Evolutionary conservation across 78 protist species (phyloP), one percentile per base, ranked within the genome.

Genomic region (Chrysochromulina parva): DNA sequence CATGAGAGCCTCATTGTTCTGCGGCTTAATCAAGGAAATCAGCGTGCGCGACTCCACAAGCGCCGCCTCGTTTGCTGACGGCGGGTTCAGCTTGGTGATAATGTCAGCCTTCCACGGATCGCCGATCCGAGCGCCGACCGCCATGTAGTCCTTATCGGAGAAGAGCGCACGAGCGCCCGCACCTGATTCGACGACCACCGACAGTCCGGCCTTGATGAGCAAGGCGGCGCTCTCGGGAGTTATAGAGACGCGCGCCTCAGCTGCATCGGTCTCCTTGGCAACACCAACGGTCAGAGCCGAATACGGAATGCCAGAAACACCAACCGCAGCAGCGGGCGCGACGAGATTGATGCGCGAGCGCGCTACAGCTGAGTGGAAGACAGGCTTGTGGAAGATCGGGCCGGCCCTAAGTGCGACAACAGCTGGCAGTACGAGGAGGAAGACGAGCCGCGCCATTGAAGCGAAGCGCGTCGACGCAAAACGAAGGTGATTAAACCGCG

Each of bases 201-300:
- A 1, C 47, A 92, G 80, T 10, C 96, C 96, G 20, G 59, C 28
- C 71, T 94, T 94, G 28, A 71, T 28, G 53, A 93, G 78, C 88
- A n/a, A 19, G 47, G 13, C 69, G 28, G 60, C 88, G 0, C 59
- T 71, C 6, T 54, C 59, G 10, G 93, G 92, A 22, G 92, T 53
- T 22, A 26, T 2, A 17, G 94, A 92, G 20, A 94, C 90, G 24
- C 94, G 95, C 86, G 60, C 55, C 86, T 93, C 95, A n/a, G 26
- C 0, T 20, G n/a, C 47, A 11, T 1, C 26, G 24, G 73, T 24
- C 73, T 66, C 73, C 73, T 66, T 66, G 17, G 9, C 38, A 6
- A 66, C 73, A 38, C 73, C 73, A 10, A 66, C 38, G 38, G 38
- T 24, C 7, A 66, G 73, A 6, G 19, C 9, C 14, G 38, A 1